These are phyloP conservation scores for Phyllosticta citribraziliensis DNA, from an alignment of 2,329 filamentous ascomycete genomes.

Conservation along the genomic window DNA sequence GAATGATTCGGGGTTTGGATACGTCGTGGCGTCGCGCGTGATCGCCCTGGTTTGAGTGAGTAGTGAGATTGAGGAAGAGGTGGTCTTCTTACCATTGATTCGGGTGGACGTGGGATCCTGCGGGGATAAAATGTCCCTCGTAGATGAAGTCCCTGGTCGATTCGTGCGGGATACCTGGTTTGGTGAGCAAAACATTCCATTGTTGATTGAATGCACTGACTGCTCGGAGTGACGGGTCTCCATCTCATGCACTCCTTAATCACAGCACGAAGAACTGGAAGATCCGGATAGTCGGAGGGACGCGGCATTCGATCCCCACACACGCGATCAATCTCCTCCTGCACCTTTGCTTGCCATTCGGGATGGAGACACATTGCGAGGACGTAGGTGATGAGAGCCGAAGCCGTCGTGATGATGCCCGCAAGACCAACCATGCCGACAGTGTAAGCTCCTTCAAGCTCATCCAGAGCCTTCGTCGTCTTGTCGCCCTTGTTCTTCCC, in stretches of 20 bases:
- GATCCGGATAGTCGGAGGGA: conserved; percentile 15
- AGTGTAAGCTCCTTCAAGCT: conserved; percentile 6
- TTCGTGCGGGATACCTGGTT: conserved; percentile 1
- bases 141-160: conserved; percentile 7
- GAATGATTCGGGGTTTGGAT: conserved; percentile 22
- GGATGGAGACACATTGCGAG: conserved; percentile 15
- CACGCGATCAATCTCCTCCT: conserved; percentile 16
- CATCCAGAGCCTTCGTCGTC: neutral
- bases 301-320: conserved; percentile 14
- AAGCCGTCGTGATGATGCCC: conserved; percentile 12
- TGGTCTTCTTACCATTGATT: neutral
- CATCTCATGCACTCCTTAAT: conserved; percentile 22
- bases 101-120: conserved; percentile 5
- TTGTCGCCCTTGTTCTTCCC: neutral
- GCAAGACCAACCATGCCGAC: conserved; percentile 9
- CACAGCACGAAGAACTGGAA: conserved; percentile 22
- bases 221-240: conserved; percentile 25
- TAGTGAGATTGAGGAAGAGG: no score
- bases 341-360: conserved; percentile 12
- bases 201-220: neutral
- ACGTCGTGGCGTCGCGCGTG: conserved; percentile 12
- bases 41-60: neutral
- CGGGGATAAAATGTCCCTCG: conserved; percentile 8
- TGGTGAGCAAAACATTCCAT: neutral
- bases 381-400: conserved; percentile 13